These are phyloP conservation scores for Alternaria conjuncta DNA, from an alignment of 2,329 filamentous ascomycete genomes.

Conservation along the genomic window DNA sequence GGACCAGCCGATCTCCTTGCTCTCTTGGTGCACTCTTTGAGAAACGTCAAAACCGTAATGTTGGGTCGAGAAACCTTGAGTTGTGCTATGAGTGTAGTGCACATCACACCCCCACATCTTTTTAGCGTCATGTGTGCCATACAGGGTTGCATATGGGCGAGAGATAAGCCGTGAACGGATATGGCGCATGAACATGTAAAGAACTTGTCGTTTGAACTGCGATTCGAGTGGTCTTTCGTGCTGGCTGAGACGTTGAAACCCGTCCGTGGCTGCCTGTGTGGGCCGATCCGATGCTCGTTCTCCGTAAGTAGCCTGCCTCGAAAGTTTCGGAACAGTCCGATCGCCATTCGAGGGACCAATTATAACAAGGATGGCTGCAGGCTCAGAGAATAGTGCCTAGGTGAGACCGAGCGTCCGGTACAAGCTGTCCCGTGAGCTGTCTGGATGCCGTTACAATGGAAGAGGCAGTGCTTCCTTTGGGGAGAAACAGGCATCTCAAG, in stretches of 20 bases:
- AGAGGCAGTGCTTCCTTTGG: not conserved
- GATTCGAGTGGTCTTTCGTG: not conserved
- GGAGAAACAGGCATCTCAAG: not conserved
- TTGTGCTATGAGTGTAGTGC: not conserved
- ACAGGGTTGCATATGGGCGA: not conserved
- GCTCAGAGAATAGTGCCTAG: conserved; percentile 2
- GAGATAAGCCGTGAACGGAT: not conserved
- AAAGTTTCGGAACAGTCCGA: conserved; percentile 11
- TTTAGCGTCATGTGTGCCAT: not conserved
- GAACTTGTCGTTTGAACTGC: not conserved
- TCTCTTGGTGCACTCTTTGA: not conserved
- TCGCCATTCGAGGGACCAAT: conserved; percentile 1
- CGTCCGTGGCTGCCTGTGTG: not conserved
- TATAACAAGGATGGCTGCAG: not conserved
- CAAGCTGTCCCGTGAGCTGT: not conserved
- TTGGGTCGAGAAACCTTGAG: not conserved
- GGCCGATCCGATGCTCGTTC: conserved; percentile 2
- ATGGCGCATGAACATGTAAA: not conserved
- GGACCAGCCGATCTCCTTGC: not conserved
- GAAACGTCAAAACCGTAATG: not conserved
- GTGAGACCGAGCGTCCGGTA: not conserved
- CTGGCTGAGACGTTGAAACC: not conserved
- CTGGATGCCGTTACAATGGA: not conserved
- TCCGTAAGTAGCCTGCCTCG: not conserved
- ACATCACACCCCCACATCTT: not conserved